phyloP scores from a whole-genome alignment of 257 asterid species.

The Jaltomata sinuosa region DNA sequence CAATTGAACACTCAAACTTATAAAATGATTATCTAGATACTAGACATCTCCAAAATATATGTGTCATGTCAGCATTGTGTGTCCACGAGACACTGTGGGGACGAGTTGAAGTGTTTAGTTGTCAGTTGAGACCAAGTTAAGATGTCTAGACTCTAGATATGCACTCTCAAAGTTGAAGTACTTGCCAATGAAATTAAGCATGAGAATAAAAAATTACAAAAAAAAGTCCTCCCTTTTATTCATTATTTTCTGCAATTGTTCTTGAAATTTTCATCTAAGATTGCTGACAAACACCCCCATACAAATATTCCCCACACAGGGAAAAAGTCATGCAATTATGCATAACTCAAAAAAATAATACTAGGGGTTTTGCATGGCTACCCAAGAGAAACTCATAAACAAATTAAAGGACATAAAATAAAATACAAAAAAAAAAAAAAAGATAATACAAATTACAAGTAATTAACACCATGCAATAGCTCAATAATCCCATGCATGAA shows the following conservation, averaged over 20 bases:
- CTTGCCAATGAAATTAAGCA: background rate
- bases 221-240: background rate
- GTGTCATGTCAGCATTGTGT: too few species aligned
- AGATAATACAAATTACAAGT: background rate
- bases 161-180: too few species aligned
- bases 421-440: background rate
- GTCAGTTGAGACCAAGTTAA: too few species aligned
- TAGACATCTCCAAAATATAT: too few species aligned
- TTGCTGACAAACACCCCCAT: conserved; percentile 10
- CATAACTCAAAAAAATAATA: conserved; percentile 30
- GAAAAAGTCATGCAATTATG: conserved; percentile 31
- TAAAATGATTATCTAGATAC: too few species aligned
- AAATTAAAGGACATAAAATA: background rate
- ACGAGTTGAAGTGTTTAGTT: too few species aligned
- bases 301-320: conserved; percentile 2
- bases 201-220: background rate
- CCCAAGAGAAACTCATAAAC: background rate
- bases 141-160: too few species aligned
- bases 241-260: background rate
- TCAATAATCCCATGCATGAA: background rate
- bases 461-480: background rate
- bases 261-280: background rate
- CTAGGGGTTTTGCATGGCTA: background rate
- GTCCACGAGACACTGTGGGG: too few species aligned
- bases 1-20: too few species aligned